A percentile compares a stretch with the other conserved stretches of the same genome.
Evolutionary conservation across 2,329 filamentous ascomycete genomes (phyloP).

Genomic region (Fusarium sp.): DNA sequence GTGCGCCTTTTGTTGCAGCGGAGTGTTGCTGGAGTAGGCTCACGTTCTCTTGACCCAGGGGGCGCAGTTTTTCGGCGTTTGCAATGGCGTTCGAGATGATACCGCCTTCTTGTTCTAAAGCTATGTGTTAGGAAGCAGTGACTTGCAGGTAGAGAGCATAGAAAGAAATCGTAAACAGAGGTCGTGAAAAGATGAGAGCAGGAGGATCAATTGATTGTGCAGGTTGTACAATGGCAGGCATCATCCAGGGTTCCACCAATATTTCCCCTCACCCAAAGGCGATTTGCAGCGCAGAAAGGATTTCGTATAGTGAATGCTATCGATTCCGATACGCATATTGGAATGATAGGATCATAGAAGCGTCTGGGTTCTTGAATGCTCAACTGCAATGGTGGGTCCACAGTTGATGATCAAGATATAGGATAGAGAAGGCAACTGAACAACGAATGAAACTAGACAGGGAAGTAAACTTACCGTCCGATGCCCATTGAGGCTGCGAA

Average conservation of each 20-base stretch:
- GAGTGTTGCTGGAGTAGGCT: constrained; percentile 79
- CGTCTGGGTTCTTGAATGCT: background rate
- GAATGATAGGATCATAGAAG: background rate
- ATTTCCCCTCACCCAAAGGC: background rate
- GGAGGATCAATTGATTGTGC: background rate
- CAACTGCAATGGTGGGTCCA: background rate
- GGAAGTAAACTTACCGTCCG: constrained; percentile 57
- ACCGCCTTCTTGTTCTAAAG: constrained; percentile 65
- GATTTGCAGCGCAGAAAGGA: background rate
- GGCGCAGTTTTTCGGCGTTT: constrained; percentile 78
- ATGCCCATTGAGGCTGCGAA: constrained; percentile 58
- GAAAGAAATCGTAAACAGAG: background rate
- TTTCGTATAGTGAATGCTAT: background rate
- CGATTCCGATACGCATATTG: background rate
- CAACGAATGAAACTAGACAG: background rate
- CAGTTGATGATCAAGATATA: no score
- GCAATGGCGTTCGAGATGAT: constrained; percentile 95
- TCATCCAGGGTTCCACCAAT: constrained; percentile 3
- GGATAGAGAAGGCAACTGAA: background rate
- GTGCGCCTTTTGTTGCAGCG: constrained; percentile 67
- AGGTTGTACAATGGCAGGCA: background rate
- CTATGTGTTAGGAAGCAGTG: constrained; percentile 20
- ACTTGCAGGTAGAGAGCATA: background rate
- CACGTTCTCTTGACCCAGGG: constrained; percentile 79
- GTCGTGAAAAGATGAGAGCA: background rate